These are phyloP conservation scores for Penicillium oxalicum DNA, from an alignment of 2,329 filamentous ascomycete genomes.

Conservation along the genomic window DNA sequence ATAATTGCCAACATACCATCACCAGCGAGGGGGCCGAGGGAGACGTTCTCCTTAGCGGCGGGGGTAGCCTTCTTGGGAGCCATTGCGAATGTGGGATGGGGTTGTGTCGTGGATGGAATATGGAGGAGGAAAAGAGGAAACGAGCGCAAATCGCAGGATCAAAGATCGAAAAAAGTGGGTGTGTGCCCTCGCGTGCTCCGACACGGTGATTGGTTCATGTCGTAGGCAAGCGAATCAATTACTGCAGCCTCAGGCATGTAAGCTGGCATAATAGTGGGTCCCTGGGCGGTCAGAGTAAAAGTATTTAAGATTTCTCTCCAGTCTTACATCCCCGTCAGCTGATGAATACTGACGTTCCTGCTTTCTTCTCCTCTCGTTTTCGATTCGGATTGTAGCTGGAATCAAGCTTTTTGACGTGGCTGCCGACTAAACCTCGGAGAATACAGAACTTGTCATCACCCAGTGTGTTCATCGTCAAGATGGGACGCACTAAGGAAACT, in stretches of 20 bases:
- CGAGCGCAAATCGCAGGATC: slow-evolving; percentile 20
- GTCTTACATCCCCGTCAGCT: not conserved
- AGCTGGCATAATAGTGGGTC: slow-evolving; percentile 22
- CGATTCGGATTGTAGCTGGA: too few relatives aligned
- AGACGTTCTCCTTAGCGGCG: slow-evolving; percentile 91
- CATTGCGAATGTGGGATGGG: slow-evolving; percentile 60
- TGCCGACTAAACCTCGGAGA: not conserved
- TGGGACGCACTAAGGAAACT: slow-evolving; percentile 51
- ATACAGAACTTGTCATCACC: not conserved
- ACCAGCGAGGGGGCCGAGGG: slow-evolving; percentile 90
- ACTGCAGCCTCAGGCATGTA: slow-evolving; percentile 11
- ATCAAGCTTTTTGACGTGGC: not conserved
- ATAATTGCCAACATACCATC: slow-evolving; percentile 62
- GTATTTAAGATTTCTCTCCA: slow-evolving; percentile 26
- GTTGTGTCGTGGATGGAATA: slow-evolving; percentile 40
- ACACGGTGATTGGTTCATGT: slow-evolving; percentile 26
- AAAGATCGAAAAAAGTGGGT: slow-evolving; percentile 27
- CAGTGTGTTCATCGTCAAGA: slow-evolving; percentile 12
- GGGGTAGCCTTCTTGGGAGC: slow-evolving; percentile 71
- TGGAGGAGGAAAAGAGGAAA: slow-evolving; percentile 25
- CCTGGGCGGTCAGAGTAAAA: slow-evolving; percentile 22
- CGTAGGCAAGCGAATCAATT: slow-evolving; percentile 24
- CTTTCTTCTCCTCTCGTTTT: too few relatives aligned
- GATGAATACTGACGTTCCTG: too few relatives aligned
- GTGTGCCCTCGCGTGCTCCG: slow-evolving; percentile 34